These are phyloP conservation scores for Cymbidium sinense DNA, from an alignment of 106 monocot species.

Conservation along the genomic window DNA sequence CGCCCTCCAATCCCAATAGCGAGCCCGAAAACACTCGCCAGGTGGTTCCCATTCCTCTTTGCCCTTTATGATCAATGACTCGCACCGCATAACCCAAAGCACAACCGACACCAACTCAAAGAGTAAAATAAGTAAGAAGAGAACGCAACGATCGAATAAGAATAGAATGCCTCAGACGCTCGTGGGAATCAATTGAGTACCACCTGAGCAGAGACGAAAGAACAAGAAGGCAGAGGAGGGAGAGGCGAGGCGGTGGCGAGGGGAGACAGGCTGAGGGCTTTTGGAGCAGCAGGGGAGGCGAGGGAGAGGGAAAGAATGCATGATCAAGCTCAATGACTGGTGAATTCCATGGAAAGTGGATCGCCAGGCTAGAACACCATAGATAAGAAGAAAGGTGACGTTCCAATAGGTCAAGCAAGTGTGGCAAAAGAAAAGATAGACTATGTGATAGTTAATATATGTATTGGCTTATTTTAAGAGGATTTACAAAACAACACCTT, in stretches of 20 bases:
- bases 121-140: background rate
- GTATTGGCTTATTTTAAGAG: too few species aligned
- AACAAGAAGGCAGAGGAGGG: background rate
- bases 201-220: slow-evolving; percentile 4
- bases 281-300: background rate
- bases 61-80: slow-evolving; percentile 17
- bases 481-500: too few species aligned
- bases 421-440: too few species aligned
- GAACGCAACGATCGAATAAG: background rate
- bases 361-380: background rate
- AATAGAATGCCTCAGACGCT: background rate
- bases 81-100: slow-evolving; percentile 8
- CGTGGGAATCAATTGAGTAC: background rate
- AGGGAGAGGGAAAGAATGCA: slow-evolving; percentile 6
- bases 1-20: slow-evolving; percentile 56
- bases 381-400: background rate
- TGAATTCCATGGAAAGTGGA: background rate
- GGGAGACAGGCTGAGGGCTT: slow-evolving; percentile 8
- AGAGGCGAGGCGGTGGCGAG: background rate
- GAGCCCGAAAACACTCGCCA: slow-evolving; percentile 71
- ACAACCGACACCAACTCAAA: background rate
- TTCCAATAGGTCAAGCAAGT: too few species aligned
- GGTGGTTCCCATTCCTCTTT: slow-evolving; percentile 27
- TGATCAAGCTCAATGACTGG: slow-evolving; percentile 6
- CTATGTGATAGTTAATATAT: too few species aligned